A percentile compares a stretch with the other conserved stretches of the same genome.
These are phyloP conservation scores for Raffaelea deltoideospora DNA, from an alignment of 2,329 filamentous ascomycete genomes.

Conservation along the genomic window DNA sequence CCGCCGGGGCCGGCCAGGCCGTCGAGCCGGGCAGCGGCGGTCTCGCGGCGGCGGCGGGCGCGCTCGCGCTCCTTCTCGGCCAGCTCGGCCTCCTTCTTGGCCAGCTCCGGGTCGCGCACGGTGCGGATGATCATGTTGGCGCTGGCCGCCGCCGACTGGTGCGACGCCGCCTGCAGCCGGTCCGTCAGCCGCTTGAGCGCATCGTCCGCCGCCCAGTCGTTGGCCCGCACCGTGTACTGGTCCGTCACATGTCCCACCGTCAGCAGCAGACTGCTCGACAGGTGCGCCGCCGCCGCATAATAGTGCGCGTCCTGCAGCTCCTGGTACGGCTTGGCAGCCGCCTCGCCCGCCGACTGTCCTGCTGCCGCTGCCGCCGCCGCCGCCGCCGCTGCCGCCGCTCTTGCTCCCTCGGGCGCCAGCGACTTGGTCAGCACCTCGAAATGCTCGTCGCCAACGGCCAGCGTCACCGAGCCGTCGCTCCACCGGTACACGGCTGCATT, in stretches of 20 bases:
- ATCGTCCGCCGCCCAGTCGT: constrained; percentile 53
- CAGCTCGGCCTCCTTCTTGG: constrained; percentile 57
- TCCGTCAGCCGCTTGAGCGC: constrained; percentile 54
- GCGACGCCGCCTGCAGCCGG: constrained; percentile 48
- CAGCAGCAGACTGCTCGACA: constrained; percentile 52
- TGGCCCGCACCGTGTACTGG: constrained; percentile 53
- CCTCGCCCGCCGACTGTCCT: neutral
- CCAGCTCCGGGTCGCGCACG: constrained; percentile 59
- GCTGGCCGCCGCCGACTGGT: constrained; percentile 30
- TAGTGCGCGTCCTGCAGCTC: constrained; percentile 58
- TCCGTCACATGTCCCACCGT: constrained; percentile 64
- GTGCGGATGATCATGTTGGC: constrained; percentile 55
- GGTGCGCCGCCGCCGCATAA: constrained; percentile 58
- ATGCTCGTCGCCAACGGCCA: constrained; percentile 61
- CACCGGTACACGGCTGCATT: constrained; percentile 63
- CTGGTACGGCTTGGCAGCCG: constrained; percentile 41
- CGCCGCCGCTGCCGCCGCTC: constrained; percentile 13
- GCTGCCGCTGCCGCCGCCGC: neutral
- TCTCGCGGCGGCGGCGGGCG: constrained; percentile 50
- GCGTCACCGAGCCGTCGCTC: constrained; percentile 64
- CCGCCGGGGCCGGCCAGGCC: constrained; percentile 35
- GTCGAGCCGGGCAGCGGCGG: constrained; percentile 48
- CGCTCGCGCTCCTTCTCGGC: constrained; percentile 61
- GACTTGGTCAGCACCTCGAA: constrained; percentile 59
- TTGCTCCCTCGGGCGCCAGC: too few relatives aligned